A percentile compares a stretch with the other conserved stretches of the same genome.
These are phyloP conservation scores for Acorus calamus DNA, from an alignment of 106 monocot genomes.

Conservation along the genomic window DNA sequence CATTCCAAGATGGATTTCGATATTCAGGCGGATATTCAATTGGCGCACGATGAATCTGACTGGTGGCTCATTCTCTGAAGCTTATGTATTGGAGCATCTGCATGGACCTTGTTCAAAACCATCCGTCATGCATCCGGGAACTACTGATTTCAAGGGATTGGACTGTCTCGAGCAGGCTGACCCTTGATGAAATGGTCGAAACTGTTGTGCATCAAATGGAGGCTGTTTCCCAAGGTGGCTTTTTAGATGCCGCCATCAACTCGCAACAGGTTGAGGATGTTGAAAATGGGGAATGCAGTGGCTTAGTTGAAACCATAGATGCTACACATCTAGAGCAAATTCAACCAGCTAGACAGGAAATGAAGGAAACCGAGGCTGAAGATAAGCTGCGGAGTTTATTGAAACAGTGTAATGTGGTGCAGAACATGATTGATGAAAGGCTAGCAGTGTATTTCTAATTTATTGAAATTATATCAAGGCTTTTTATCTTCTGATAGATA, in stretches of 20 bases:
- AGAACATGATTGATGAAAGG: no score
- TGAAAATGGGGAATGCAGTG: no score
- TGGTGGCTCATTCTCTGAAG: constrained; percentile 10
- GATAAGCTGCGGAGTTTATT: no score
- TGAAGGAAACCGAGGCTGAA: background rate
- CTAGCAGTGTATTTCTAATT: no score
- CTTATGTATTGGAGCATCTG: constrained; percentile 33
- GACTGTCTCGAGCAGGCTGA: background rate
- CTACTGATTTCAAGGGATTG: constrained; percentile 2
- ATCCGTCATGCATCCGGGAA: background rate
- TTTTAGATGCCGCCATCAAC: background rate
- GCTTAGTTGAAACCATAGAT: no score
- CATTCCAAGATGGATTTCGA: constrained; percentile 45
- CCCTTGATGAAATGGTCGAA: constrained; percentile 63
- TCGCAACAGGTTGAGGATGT: no score
- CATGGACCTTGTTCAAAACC: background rate
- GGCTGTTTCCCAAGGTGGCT: background rate
- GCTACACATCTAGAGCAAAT: background rate
- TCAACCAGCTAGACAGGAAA: background rate
- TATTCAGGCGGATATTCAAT: constrained; percentile 65
- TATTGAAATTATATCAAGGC: no score
- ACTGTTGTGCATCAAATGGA: constrained; percentile 13
- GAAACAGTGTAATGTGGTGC: no score
- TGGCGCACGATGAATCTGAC: constrained; percentile 52
- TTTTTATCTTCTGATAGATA: no score